These are phyloP conservation scores for Maudiozyma saulgeensis DNA, from an alignment of 805 yeast species.

Conservation along the genomic window DNA sequence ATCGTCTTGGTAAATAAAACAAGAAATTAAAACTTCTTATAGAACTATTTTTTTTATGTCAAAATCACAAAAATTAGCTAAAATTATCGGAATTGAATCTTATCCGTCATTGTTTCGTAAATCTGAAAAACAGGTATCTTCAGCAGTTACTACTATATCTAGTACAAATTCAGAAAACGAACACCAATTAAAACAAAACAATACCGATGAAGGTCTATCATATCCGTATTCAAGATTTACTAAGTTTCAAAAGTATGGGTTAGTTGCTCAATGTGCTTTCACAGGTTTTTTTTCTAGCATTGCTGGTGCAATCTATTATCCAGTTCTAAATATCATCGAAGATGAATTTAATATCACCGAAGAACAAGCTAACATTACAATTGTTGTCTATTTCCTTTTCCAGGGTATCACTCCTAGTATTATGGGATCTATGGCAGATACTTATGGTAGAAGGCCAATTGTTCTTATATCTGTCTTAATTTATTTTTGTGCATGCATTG, in stretches of 20 bases:
- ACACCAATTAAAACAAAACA: too few relatives aligned
- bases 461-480: slow-evolving; percentile 44
- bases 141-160: too few relatives aligned
- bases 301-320: slow-evolving; percentile 72
- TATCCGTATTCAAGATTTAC: slow-evolving; percentile 39
- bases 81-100: too few relatives aligned
- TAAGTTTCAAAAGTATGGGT: slow-evolving; percentile 31
- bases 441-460: slow-evolving; percentile 62
- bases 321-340: slow-evolving; percentile 55
- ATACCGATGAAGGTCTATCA: too few relatives aligned
- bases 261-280: slow-evolving; percentile 34
- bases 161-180: too few relatives aligned
- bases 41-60: too few relatives aligned
- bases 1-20: too few relatives aligned
- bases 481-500: slow-evolving; percentile 54
- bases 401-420: slow-evolving; percentile 73
- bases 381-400: slow-evolving; percentile 63
- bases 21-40: too few relatives aligned
- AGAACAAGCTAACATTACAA: slow-evolving; percentile 57
- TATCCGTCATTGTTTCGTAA: too few relatives aligned
- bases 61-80: too few relatives aligned
- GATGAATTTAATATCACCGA: slow-evolving; percentile 44
- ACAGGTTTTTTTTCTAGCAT: slow-evolving; percentile 60
- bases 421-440: slow-evolving; percentile 59
- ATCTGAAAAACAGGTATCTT: too few relatives aligned